phyloP scores from a whole-genome alignment of 805 yeast species.

The Candida namnaoensis region DNA sequence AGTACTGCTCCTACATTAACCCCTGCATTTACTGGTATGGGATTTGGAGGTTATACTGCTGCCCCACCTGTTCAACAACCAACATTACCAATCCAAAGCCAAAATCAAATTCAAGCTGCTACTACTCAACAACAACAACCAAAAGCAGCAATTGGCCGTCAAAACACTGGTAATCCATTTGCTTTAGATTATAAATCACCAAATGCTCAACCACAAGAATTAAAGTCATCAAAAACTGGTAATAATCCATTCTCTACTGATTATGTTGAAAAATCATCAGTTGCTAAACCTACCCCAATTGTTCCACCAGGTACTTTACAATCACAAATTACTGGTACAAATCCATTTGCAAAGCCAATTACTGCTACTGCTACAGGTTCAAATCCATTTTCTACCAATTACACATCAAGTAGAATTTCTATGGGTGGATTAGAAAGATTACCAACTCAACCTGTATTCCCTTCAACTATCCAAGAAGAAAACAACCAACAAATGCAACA shows the following conservation, averaged over 20 bases:
- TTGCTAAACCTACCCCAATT: background rate
- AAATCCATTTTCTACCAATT: conserved; percentile 10
- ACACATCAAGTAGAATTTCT: conserved; percentile 21
- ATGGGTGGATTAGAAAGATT: conserved; percentile 59
- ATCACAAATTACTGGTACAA: conserved; percentile 24
- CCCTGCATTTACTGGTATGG: conserved; percentile 42
- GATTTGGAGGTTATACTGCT: conserved; percentile 43
- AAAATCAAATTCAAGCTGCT: background rate
- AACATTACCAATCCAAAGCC: background rate
- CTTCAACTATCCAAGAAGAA: conserved; percentile 44
- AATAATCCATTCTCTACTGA: conserved; percentile 21
- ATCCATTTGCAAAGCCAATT: conserved; percentile 34
- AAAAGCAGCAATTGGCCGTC: conserved; percentile 8
- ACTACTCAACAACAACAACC: background rate
- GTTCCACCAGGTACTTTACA: conserved; percentile 4
- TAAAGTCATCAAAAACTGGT: conserved; percentile 14
- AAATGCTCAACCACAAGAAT: conserved; percentile 4
- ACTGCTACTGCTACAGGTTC: conserved; percentile 18
- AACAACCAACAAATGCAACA: conserved; percentile 26
- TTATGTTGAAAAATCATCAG: conserved; percentile 6
- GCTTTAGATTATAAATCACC: conserved; percentile 16
- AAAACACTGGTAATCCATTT: conserved; percentile 31
- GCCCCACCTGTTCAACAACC: conserved; percentile 1
- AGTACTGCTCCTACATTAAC: conserved; percentile 13
- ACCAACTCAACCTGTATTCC: conserved; percentile 62